A percentile compares a stretch with the other conserved stretches of the same genome.
Conservation (phyloP, 495 filamentous ascomycete species). For the Polyplosphaeria fusca region DNA sequence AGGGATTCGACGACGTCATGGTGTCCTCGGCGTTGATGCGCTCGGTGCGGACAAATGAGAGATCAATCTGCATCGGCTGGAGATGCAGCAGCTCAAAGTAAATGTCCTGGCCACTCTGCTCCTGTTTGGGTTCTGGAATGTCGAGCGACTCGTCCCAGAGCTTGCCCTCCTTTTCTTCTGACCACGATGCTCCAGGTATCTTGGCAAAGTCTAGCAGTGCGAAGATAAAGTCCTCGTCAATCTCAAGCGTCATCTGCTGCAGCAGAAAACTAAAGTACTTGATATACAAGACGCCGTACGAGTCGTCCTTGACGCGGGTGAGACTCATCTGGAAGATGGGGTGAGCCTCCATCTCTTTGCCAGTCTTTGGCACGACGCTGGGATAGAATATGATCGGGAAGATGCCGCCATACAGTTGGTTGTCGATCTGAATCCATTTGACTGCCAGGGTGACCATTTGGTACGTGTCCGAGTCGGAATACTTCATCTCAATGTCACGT, state of each 20-base stretch:
- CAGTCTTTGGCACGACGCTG: slow-evolving; percentile 97
- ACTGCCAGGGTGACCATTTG: slow-evolving; percentile 85
- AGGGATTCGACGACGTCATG: slow-evolving; percentile 77
- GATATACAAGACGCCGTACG: slow-evolving; percentile 96
- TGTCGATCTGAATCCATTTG: slow-evolving; percentile 99
- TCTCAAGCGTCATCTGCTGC: slow-evolving; percentile 96
- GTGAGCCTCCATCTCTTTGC: slow-evolving; percentile 94
- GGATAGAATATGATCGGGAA: slow-evolving; percentile 97
- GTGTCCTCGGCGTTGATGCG: slow-evolving; percentile 94
- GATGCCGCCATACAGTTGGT: slow-evolving; percentile 95
- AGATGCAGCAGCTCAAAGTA: slow-evolving; percentile 97
- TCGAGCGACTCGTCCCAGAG: slow-evolving; percentile 86
- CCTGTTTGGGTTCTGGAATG: slow-evolving; percentile 85
- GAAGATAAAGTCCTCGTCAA: slow-evolving; percentile 97
- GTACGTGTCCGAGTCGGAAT: slow-evolving; percentile 84
- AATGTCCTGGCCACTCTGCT: slow-evolving; percentile 81
- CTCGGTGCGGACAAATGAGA: slow-evolving; percentile 96
- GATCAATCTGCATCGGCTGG: slow-evolving; percentile 95
- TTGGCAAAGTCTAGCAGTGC: slow-evolving; percentile 94
- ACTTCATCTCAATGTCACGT: slow-evolving; percentile 87
- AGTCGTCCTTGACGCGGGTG: slow-evolving; percentile 94
- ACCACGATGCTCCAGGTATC: slow-evolving; percentile 89
- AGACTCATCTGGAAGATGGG: slow-evolving; percentile 89
- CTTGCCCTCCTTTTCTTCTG: slow-evolving; percentile 73
- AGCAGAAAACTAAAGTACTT: slow-evolving; percentile 93